Evolutionary conservation across 176 grass and related monocot species (phyloP).

Genomic region (Zizania latifolia): DNA sequence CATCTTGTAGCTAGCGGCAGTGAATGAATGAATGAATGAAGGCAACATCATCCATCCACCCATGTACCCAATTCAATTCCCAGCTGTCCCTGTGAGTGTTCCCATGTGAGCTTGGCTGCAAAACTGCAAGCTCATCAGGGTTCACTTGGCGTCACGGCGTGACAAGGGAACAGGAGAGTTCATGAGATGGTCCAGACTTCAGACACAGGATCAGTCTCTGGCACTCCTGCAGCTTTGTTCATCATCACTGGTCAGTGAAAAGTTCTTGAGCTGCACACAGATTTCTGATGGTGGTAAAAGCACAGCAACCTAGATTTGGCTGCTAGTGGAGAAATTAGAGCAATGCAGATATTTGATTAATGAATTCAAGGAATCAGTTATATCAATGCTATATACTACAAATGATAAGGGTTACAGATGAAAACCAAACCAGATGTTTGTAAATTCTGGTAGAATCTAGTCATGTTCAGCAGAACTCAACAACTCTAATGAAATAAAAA

Average conservation of each 20-base stretch:
- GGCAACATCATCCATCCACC: not conserved
- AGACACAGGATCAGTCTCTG: not conserved
- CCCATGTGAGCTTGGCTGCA: conserved; percentile 8
- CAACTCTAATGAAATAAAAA: not conserved
- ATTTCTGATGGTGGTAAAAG: no score
- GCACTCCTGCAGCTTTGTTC: not conserved
- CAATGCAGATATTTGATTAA: not conserved
- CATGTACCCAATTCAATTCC: conserved; percentile 23
- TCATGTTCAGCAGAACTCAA: not conserved
- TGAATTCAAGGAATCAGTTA: not conserved
- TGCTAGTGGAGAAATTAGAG: not conserved
- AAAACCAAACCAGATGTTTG: not conserved
- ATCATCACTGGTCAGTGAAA: not conserved
- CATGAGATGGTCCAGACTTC: not conserved
- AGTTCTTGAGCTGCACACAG: not conserved
- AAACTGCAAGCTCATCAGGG: not conserved
- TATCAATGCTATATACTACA: not conserved
- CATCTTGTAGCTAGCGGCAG: not conserved
- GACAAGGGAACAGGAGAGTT: not conserved
- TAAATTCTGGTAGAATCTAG: not conserved
- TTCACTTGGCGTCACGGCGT: not conserved
- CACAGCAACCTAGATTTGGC: no score
- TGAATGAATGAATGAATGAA: not conserved
- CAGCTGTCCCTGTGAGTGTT: not conserved
- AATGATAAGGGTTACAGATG: not conserved